A percentile compares a stretch with the other conserved stretches of the same genome.
Evolutionary conservation across 371 early-diverging fungal genomes (phyloP).

Genomic region (Apophysomyces sp.): DNA sequence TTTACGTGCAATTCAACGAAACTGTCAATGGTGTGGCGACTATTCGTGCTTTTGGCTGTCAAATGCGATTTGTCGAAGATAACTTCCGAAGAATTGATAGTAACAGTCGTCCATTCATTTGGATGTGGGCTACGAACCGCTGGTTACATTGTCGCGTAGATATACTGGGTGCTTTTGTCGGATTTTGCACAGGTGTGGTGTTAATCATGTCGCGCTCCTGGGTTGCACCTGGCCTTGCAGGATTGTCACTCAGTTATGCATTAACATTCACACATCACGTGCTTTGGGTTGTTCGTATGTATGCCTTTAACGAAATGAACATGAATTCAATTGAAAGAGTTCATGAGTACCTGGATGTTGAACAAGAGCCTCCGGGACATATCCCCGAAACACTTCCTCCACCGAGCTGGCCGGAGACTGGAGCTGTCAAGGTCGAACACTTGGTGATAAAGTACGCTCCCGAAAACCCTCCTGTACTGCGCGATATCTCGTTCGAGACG

Average conservation of each 20-base stretch:
- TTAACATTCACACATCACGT: conserved; percentile 68
- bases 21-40: conserved; percentile 75
- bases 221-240: conserved; percentile 76
- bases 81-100: conserved; percentile 58
- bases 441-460: conserved; percentile 68
- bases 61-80: conserved; percentile 60
- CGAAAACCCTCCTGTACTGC: conserved; percentile 68
- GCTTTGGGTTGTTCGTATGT: conserved; percentile 78
- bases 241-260: conserved; percentile 75
- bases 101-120: conserved; percentile 80
- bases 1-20: conserved; percentile 77
- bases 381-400: conserved; percentile 49
- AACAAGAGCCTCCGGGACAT: conserved; percentile 66
- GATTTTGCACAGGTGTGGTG: conserved; percentile 69
- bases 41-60: conserved; percentile 74
- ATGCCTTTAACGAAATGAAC: conserved; percentile 83
- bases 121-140: conserved; percentile 84
- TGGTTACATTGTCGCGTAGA: conserved; percentile 89
- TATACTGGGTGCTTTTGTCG: conserved; percentile 65
- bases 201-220: conserved; percentile 45
- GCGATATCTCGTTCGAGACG: conserved; percentile 61
- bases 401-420: conserved; percentile 72
- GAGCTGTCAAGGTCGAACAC: conserved; percentile 64
- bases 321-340: conserved; percentile 85
- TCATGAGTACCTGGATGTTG: conserved; percentile 68